Evolutionary conservation across 768 basidiomycete species (phyloP), one percentile per base, ranked within the genome.

Genomic region (Cystofilobasidium ferigula): DNA sequence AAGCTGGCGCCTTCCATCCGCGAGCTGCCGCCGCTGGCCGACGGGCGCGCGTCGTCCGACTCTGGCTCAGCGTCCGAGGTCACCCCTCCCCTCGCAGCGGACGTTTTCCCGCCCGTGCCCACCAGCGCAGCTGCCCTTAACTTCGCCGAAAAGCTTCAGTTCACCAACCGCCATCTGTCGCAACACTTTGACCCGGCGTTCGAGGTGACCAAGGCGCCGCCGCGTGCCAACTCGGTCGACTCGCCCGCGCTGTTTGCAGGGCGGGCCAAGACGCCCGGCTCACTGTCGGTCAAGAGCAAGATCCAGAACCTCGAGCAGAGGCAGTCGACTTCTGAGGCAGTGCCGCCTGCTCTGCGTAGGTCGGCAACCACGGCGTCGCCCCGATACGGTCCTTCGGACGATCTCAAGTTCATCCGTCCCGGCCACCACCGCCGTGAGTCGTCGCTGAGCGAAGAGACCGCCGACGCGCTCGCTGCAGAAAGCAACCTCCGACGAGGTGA

Each of bases 221-320:
- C 57, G 5, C 43, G 61, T 0, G 57, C 67, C 34, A 32, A 58
- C 56, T 62, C 61, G 24, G 34, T 51, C 28, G 59, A 67, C 47
- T 16, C 45, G 45, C 45, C 3, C 2, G 22, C 22, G 45, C 22
- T 18, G 14, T 43, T n/a, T 8, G 32, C 38, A 22, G 42, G n/a
- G 1, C 38, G 42, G 12, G n/a, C 24, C 45, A 12, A n/a, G n/a
- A n/a, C n/a, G n/a, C n/a, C 56, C 35, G 34, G 26, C n/a, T 40
- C 48, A 18, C 67, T 61, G 18, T 68, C 67, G 6, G 67, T 68
- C 24, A 35, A 62, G 35, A 62, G 57, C n/a, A 68, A 68, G 45
- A 62, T 68, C 42, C 51, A 36, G 28, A 42, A 54, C 16, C 67
- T 68, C 32, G 67, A 68, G 43, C 51, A 32, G 6, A 35, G 61